Base-by-base conservation (phyloP, 139 green algal genomes). In the Picochlorum sp. region DNA sequence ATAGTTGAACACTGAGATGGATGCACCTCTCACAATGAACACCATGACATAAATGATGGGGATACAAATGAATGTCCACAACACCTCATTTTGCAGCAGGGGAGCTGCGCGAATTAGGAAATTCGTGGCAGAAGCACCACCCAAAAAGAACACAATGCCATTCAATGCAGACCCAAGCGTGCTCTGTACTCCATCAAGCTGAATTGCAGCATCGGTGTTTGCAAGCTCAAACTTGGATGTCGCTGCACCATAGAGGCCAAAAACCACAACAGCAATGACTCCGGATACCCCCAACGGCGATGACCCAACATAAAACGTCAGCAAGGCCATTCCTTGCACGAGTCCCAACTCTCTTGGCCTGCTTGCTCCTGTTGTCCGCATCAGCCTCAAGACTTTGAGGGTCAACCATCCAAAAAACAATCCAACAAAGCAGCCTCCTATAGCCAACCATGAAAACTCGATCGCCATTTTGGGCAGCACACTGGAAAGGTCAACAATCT, bases 181-280 rank as follows among this genome's bases (percentile, higher is more conserved):
- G n/a, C 69, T 77, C 18, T 79, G 66, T 6, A 86, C 71, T 60
- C 54, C 69, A 57, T 73, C 58, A 50, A 77, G 73, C 3, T 63
- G 20, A 5, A 34, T 38, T 49, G 45, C 62, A 21, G 66, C 47
- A 41, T 71, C 64, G 13, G 49, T 45, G 1, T 31, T 21, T 1
- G 68, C 21, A 21, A 72, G 67, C 56, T 85, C 65, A 71, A 82
- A 87, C 70, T 85, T 80, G 66, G 69, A 76, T 4, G 77, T 89
- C 10, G 82, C 79, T 11, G 83, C 72, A 16, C 88, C 89, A 45
- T 87, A 92, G 38, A 96, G 68, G 0, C 88, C 89, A 66, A 83
- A 94, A 16, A 93, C 83, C 21, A 91, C 88, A 21, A 95, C 89
- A 13, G 85, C 82, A 49, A 95, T 91, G 0, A 94, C 88, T 21